Base-by-base conservation (phyloP, 306 rosid species). In the Elaeagnus macrophylla region DNA sequence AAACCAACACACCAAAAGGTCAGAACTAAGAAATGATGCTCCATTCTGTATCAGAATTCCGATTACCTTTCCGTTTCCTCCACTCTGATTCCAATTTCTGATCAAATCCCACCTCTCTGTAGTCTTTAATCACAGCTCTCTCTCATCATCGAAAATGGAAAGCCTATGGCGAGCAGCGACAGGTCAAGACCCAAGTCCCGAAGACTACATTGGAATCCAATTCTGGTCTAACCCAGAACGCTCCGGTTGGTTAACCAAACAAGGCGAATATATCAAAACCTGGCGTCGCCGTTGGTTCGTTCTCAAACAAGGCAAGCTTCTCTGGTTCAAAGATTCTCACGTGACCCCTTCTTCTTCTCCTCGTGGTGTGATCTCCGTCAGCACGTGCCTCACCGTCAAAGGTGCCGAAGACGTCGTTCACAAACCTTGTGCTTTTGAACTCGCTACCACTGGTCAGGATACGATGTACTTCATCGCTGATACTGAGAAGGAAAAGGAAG, bases 271-370 rank as follows among this genome's bases (percentile, higher is more conserved):
- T 76, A 72, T 83, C 67, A 79, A 69, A 54, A 79, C 81, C 59
- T 83, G 89, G 89, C 77, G 89, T 6, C 89, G 89, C 69, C 82
- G 89, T 17, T 83, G 89, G 89, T 83, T 83, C 73, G 77, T 83
- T 47, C 74, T 83, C 62, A 80, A 80, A 47, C 86, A 77, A 44
- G 82, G 82, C 5, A 80, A 80, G 70, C 80, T 80, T 39, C 54
- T 80, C 58, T 80, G 82, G 86, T 80, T 80, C 70, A 80, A 80
- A 61, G 80, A 73, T 44, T 39, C 46, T 14, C 14, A 49, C 60
- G 77, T 80, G 44, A 61, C 63, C 5, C 77, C 67, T 45, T 42
- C 69, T 35, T 60, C 83, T 25, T 57, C 45, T 5, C 90, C 90
- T 1, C 90, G 90, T 12, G 90, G 90, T 57, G 90, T 83, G 9